Conservation (phyloP, 768 basidiomycete genomes). For the Leucocoprinus leucothites region DNA sequence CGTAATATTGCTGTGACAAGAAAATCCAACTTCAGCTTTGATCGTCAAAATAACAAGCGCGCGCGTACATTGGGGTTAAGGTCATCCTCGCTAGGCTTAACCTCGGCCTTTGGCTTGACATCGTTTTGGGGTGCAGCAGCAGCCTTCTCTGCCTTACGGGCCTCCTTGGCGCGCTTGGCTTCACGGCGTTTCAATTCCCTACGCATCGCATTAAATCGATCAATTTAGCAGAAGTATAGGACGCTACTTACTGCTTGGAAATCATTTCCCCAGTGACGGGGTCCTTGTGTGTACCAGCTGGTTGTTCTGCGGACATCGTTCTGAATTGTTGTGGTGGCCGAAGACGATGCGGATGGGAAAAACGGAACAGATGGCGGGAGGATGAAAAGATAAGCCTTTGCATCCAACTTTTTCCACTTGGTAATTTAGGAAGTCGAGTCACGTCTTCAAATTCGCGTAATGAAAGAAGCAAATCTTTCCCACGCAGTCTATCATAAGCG, state of each 20-base stretch:
- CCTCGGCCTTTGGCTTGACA: constrained; percentile 36
- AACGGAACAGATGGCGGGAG: constrained; percentile 16
- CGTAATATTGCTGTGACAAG: constrained; percentile 85
- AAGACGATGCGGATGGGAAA: constrained; percentile 10
- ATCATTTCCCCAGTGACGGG: constrained; percentile 95
- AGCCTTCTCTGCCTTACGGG: constrained; percentile 61
- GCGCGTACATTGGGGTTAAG: constrained; percentile 84
- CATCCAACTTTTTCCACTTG: constrained; percentile 26
- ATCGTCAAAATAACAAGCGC: constrained; percentile 3
- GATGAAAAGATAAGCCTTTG: constrained; percentile 27
- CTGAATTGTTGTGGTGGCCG: constrained; percentile 18
- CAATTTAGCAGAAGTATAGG: constrained; percentile 20
- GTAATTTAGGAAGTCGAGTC: constrained; percentile 12
- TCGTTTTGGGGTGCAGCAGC: constrained; percentile 35
- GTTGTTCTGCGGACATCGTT: constrained; percentile 41
- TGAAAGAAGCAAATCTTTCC: background rate
- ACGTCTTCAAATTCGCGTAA: background rate
- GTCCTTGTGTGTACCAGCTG: constrained; percentile 59
- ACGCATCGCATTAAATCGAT: constrained; percentile 19
- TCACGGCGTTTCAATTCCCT: constrained; percentile 94
- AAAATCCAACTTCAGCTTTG: background rate
- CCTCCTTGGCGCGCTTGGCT: constrained; percentile 85
- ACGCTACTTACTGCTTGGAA: constrained; percentile 79
- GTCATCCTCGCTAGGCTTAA: constrained; percentile 70
- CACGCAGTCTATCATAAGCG: background rate